A percentile compares a stretch with the other conserved stretches of the same genome.
phyloP scores from a whole-genome alignment of 1,284 basidiomycete species.

The Rhodotorula mucilaginosa region DNA sequence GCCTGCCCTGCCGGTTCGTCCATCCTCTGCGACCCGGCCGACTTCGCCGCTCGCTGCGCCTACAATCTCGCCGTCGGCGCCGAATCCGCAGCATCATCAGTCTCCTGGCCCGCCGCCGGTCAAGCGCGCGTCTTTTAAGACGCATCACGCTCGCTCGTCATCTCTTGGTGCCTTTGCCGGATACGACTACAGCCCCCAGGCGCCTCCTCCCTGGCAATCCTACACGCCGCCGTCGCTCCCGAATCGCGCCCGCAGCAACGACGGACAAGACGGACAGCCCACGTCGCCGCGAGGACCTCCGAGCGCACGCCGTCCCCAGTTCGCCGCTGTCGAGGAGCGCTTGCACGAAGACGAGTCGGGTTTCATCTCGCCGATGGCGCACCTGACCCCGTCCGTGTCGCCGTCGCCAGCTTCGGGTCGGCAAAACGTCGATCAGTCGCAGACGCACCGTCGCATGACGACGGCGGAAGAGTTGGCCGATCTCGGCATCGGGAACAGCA shows the following conservation, averaged over 20 bases:
- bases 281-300: conserved; percentile 1
- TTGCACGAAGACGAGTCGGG: conserved; percentile 40
- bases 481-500: conserved; percentile 80
- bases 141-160: conserved; percentile 39
- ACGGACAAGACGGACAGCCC: background rate
- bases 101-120: conserved; percentile 38
- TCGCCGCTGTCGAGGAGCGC: conserved; percentile 26
- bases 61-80: background rate
- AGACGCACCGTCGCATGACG: conserved; percentile 44
- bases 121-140: conserved; percentile 40
- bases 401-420: conserved; percentile 25
- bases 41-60: conserved; percentile 26
- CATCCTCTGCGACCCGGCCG: conserved; percentile 23
- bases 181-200: conserved; percentile 40
- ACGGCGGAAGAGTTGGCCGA: conserved; percentile 76
- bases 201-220: conserved; percentile 36
- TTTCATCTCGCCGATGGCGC: conserved; percentile 45
- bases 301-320: conserved; percentile 16
- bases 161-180: conserved; percentile 40
- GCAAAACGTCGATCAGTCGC: conserved; percentile 8
- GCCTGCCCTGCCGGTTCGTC: conserved; percentile 17
- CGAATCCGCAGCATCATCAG: conserved; percentile 12
- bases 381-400: conserved; percentile 31
- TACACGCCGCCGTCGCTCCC: conserved; percentile 15
- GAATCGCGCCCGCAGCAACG: background rate